Base-by-base conservation (phyloP, 2,329 filamentous ascomycete genomes). In the Fusarium goolgardi region DNA sequence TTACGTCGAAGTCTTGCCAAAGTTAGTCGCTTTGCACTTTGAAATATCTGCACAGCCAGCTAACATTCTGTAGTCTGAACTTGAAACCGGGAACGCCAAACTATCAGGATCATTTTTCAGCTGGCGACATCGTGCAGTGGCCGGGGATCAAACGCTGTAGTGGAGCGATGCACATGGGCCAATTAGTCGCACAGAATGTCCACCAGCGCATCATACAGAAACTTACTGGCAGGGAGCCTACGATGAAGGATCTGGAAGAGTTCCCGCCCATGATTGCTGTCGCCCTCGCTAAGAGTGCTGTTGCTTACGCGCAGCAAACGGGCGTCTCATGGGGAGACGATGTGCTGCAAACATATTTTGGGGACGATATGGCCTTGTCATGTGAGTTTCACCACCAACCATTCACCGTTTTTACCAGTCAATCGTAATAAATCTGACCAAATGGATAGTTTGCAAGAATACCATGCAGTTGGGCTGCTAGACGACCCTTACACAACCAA, bases 121-220 rank as follows among this genome's bases (percentile, higher is more conserved):
- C 47, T 7, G 44, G 44, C 29, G 44, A 46, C 5, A 46, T 46
- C 23, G 44, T 50, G 18, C 47, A n/a, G 39, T 50, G 47, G 47
- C 20, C 47, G 6, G 47, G 47, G 18, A 50, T 50, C 13, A 50
- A 50, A 21, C 47, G 47, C 7, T 50, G 34, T 7, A 39, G 34
- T 39, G 47, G 47, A 11, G 34, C 47, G 12, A 50, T 50, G 47
- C 47, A 50, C 15, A 39, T 50, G 47, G 47, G 47, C 3, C 47
- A 50, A 50, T 5, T 50, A 29, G 47, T 50, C 23, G 47, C 47
- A 12, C 47, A 50, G 34, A 50, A 50, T 50, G 34, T 50, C 34
- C 34, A 29, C 11, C 47, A 50, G 7, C 47, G 47, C 34, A 16
- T 50, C 34, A n/a, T 50, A 39, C 47, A 50, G n/a, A 50, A 39